Conservation (phyloP, 495 filamentous ascomycete species). For the Haplographium delicatum region DNA sequence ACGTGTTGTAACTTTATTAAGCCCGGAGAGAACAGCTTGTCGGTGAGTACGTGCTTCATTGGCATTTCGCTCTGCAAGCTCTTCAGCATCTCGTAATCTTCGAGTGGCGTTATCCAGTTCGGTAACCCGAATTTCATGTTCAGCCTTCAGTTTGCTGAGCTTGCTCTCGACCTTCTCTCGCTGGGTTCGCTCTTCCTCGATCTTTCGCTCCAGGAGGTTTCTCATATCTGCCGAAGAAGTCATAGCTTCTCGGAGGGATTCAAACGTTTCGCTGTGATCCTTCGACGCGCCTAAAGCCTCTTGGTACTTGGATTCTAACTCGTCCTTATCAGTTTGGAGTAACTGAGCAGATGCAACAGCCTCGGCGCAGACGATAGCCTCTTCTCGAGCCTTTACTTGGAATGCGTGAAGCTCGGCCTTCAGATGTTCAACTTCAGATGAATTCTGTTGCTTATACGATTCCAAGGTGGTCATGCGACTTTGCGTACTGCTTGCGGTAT, state of each 20-base stretch:
- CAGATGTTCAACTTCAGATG: constrained; percentile 76
- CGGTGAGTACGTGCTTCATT: constrained; percentile 84
- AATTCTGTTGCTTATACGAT: constrained; percentile 68
- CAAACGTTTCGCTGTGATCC: constrained; percentile 67
- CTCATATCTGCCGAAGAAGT: constrained; percentile 71
- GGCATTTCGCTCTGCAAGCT: constrained; percentile 81
- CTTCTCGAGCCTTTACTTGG: constrained; percentile 70
- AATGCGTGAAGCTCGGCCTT: constrained; percentile 76
- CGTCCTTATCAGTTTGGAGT: constrained; percentile 76
- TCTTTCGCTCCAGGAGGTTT: constrained; percentile 66
- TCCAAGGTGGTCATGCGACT: constrained; percentile 80
- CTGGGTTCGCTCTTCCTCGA: constrained; percentile 76
- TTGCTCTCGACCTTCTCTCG: constrained; percentile 76
- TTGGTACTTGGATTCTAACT: constrained; percentile 63
- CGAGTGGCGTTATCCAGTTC: constrained; percentile 74
- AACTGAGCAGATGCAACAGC: constrained; percentile 67
- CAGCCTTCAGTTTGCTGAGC: constrained; percentile 68
- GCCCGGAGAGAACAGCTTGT: constrained; percentile 72
- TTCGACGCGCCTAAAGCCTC: constrained; percentile 61
- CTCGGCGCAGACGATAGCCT: constrained; percentile 68
- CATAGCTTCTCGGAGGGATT: constrained; percentile 72
- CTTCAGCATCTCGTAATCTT: constrained; percentile 79
- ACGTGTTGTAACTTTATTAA: constrained; percentile 62
- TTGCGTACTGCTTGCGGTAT: constrained; percentile 76
- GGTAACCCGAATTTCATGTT: constrained; percentile 76